A percentile compares a stretch with the other conserved stretches of the same genome.
Conservation (phyloP, 495 filamentous ascomycete species). For the Aspergillus campestris region DNA sequence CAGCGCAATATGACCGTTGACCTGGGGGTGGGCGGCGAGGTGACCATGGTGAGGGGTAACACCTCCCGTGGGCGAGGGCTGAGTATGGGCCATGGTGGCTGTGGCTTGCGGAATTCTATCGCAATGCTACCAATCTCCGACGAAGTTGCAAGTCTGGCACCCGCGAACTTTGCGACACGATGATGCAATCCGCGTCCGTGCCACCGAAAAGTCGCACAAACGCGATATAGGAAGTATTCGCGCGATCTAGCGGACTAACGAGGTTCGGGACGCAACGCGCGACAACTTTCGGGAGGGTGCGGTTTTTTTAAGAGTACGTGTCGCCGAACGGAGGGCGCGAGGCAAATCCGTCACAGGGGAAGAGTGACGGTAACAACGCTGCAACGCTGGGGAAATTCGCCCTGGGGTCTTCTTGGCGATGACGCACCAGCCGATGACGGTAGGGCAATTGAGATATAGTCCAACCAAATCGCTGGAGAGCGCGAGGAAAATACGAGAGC, state of each 20-base stretch:
- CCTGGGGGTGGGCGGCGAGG: slow-evolving; percentile 39
- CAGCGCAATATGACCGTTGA: slow-evolving; percentile 45
- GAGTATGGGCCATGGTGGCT: slow-evolving; percentile 39
- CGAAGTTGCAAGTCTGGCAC: slow-evolving; percentile 1
- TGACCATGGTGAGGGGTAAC: slow-evolving; percentile 43
- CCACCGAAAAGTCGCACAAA: slow-evolving; percentile 13
- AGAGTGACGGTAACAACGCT: too few species aligned
- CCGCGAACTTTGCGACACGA: slow-evolving; percentile 30
- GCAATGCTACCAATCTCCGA: slow-evolving; percentile 1
- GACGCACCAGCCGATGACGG: too few species aligned
- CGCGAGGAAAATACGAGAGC: too few species aligned
- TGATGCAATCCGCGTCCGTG: slow-evolving; percentile 27
- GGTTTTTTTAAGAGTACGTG: not conserved
- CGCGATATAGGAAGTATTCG: slow-evolving; percentile 11
- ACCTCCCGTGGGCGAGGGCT: slow-evolving; percentile 43
- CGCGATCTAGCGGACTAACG: slow-evolving; percentile 6
- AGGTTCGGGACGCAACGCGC: slow-evolving; percentile 3
- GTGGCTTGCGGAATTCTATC: not conserved
- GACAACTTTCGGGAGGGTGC: slow-evolving; percentile 3
- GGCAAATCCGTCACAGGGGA: too few species aligned
- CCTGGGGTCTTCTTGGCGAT: too few species aligned
- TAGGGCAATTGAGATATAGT: too few species aligned
- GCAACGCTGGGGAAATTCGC: too few species aligned
- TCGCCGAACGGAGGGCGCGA: not conserved
- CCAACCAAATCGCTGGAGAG: too few species aligned